These are phyloP conservation scores for Cryphonectria nitschkei DNA, from an alignment of 2,329 filamentous ascomycete species.

Conservation along the genomic window DNA sequence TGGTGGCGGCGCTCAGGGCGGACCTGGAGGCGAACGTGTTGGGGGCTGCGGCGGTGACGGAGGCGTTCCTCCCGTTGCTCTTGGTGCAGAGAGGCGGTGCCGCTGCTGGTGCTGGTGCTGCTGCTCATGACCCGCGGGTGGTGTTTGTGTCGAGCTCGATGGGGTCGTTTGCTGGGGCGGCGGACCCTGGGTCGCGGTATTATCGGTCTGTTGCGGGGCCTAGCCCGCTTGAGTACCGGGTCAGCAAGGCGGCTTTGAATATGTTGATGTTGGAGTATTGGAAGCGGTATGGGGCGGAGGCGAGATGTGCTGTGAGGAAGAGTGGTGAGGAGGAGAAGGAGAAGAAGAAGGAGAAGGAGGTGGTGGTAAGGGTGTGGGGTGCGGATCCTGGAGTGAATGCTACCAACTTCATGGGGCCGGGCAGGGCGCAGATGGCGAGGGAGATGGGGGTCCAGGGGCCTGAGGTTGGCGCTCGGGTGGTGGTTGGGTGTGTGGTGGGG, in stretches of 20 bases:
- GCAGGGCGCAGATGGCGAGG: conserved; percentile 5
- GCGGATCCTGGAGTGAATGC: conserved; percentile 7
- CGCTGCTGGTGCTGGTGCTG: no score
- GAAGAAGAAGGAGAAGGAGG: not conserved
- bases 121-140: conserved; percentile 3
- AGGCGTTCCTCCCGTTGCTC: conserved; percentile 17
- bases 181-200: conserved; percentile 28
- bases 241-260: conserved; percentile 37
- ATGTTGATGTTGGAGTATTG: conserved; percentile 35
- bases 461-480: conserved; percentile 4
- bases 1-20: conserved; percentile 13
- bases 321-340: no score
- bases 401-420: conserved; percentile 17
- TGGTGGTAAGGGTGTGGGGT: conserved; percentile 15
- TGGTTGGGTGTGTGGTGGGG: conserved; percentile 15
- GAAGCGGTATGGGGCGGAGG: conserved; percentile 17
- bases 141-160: conserved; percentile 32
- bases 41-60: conserved; percentile 17
- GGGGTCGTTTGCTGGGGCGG: conserved; percentile 32
- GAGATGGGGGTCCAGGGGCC: conserved; percentile 11
- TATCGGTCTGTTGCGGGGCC: conserved; percentile 23
- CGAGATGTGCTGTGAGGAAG: not conserved
- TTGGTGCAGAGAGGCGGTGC: not conserved
- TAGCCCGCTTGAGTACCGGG: conserved; percentile 31
- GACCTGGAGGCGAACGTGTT: conserved; percentile 19